Evolutionary conservation across 2,329 filamentous ascomycete species (phyloP).

Genomic region (Westerdykella ornata): DNA sequence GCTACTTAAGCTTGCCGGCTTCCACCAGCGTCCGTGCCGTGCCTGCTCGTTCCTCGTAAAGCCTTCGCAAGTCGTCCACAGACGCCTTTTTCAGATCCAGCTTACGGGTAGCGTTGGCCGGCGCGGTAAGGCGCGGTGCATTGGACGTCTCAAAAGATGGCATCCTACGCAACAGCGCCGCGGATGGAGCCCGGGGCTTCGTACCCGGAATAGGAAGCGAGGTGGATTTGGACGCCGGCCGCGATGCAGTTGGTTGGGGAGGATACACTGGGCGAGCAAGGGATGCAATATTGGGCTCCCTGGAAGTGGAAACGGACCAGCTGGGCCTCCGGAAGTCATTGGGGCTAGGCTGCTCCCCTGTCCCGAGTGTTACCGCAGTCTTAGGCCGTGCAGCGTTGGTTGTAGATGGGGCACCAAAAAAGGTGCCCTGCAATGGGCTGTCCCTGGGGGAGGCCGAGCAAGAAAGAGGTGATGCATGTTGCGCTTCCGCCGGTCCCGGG

Average conservation of each 20-base stretch:
- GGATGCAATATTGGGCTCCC: slow-evolving; percentile 30
- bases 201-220: slow-evolving; percentile 26
- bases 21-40: slow-evolving; percentile 33
- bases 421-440: neutral
- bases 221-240: slow-evolving; percentile 23
- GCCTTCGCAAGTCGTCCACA: slow-evolving; percentile 43
- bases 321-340: slow-evolving; percentile 27
- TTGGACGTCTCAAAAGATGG: slow-evolving; percentile 37
- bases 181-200: slow-evolving; percentile 33
- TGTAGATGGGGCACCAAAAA: neutral
- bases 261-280: slow-evolving; percentile 35
- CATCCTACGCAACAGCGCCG: slow-evolving; percentile 43
- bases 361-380: no score
- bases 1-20: slow-evolving; percentile 11
- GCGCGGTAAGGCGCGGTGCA: slow-evolving; percentile 8
- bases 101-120: slow-evolving; percentile 24
- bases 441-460: no score
- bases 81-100: slow-evolving; percentile 41
- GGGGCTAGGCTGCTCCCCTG: slow-evolving; percentile 2
- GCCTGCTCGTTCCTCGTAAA: slow-evolving; percentile 45
- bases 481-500: slow-evolving; percentile 4
- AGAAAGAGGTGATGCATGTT: slow-evolving; percentile 1
- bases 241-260: slow-evolving; percentile 18
- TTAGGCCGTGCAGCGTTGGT: neutral
- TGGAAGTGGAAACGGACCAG: slow-evolving; percentile 24